Base-by-base conservation (phyloP, 805 yeast genomes). In the Cyberlindnera mississippiensis region DNA sequence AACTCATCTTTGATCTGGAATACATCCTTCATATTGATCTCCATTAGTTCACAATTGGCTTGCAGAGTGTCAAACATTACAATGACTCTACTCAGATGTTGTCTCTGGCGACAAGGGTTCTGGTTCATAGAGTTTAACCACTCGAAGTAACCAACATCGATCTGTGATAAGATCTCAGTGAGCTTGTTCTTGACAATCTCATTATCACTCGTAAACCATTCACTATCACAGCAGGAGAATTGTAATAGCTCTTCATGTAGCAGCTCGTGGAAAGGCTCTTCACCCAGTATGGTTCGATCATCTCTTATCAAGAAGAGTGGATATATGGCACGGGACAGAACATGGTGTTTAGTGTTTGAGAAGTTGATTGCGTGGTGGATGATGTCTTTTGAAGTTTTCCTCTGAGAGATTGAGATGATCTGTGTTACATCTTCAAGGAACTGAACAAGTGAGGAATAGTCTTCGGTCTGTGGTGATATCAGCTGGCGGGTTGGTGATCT, bases 81-180 rank as follows among this genome's bases (percentile, higher is more conserved):
- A 41, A 79, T 55, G 54, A 73, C 67, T 55, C 80, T 68, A 48
- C 80, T 66, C 53, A 82, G 64, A 48, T 83, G 76, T 58, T 87
- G 96, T 48, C 96, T 76, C 55, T 87, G 89, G 42, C 96, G 72
- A 37, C 95, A 78, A 28, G 88, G 80, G 54, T 91, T 91, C 59
- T 81, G 82, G 6, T 78, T 68, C 14, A 64, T 52, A 10, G 67
- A 64, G 39, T 71, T 68, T 18, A 72, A 55, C 66, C 67, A 62
- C 52, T 73, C 68, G 57, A 67, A 57, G 52, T 69, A 58, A 17
- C 72, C 73, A 30, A 68, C 56, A 53, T 78, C 72, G 30, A 75
- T 55, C 53, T 82, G 79, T 43, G 60, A 64, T 28, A 75, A 33
- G 11, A 76, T 52, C 29, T 56, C 60, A 4, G 57, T 55, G 14